Evolutionary conservation across 2,329 filamentous ascomycete species (phyloP), one percentile per base, ranked within the genome.

Genomic region (Botryosphaeria agaves): DNA sequence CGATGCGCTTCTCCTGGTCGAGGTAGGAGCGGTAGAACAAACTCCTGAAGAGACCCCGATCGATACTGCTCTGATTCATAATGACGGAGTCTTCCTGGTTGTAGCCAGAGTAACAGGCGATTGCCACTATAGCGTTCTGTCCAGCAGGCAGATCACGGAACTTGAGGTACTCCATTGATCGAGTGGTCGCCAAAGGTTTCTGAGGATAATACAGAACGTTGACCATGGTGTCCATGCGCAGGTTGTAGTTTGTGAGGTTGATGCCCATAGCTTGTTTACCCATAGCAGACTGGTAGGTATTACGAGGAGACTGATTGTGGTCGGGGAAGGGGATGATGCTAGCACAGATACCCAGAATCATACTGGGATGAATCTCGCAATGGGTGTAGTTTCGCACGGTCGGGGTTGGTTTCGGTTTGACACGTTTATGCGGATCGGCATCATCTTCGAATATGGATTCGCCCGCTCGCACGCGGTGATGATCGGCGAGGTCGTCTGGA

Each of bases 51-150:
- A 98, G 66, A 38, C 89, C 89, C 48, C 89, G 80, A 55, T 98
- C 89, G 46, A 98, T 95, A 56, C 84, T 93, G 60, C 84, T 94
- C 61, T 98, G 89, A 56, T 98, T 98, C 89, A 98, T 95, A 47
- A 98, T 93, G 42, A 98, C 87, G 41, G 89, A 98, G 73, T 98
- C 89, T 83, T 98, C 89, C 54, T 98, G 91, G 57, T 98, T 98
- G 64, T 98, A 98, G 36, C 89, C 89, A 32, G 85, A 93, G 59
- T 98, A 98, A 53, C 81, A 91, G 35, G 84, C 76, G 57, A 98
- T 98, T 24, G 89, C 91, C 8, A 98, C 89, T 44, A 98, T 98
- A 14, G 89, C 89, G 47, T 98, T 98, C 53, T 98, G 89, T 3
- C 89, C 89, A 11, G 89, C 89, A 12, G 89, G 89, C 35, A 98